phyloP scores from a whole-genome alignment of 169 alveolate genomes.

The Plasmodium gonderi region DNA sequence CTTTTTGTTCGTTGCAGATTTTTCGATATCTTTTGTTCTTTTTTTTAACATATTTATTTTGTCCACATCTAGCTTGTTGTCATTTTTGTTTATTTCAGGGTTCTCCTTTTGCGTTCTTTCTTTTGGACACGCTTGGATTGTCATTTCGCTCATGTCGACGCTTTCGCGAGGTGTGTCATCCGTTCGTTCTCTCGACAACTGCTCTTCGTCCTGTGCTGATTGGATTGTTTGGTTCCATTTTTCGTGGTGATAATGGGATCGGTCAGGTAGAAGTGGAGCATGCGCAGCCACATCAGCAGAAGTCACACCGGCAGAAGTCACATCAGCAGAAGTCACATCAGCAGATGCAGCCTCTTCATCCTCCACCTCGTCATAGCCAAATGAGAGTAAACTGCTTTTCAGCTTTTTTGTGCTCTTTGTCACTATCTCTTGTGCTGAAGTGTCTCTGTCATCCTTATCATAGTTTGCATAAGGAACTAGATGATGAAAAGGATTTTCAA shows the following conservation, averaged over 20 bases:
- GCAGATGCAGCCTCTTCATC: not conserved
- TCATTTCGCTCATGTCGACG: not conserved
- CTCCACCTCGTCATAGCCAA: constrained; percentile 16
- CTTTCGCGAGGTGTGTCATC: not conserved
- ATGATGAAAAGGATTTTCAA: constrained; percentile 83
- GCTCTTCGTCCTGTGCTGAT: not conserved
- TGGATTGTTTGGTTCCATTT: too few species aligned
- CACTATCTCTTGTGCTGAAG: too few species aligned
- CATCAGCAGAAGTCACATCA: not conserved
- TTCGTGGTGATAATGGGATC: too few species aligned
- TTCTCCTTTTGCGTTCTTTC: not conserved
- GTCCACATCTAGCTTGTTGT: not conserved
- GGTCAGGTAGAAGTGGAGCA: too few species aligned
- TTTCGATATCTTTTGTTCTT: constrained; percentile 83
- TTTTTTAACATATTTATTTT: constrained; percentile 77
- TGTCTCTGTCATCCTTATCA: constrained; percentile 5
- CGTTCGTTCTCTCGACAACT: not conserved
- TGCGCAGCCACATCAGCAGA: too few species aligned
- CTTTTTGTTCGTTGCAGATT: constrained; percentile 3
- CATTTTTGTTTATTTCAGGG: not conserved
- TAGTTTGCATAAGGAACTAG: constrained; percentile 73
- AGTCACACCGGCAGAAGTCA: too few species aligned
- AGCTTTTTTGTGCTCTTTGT: not conserved
- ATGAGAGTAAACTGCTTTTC: constrained; percentile 77
- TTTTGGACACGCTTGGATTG: not conserved